A percentile compares a stretch with the other conserved stretches of the same genome.
Evolutionary conservation across 2,329 filamentous ascomycete genomes (phyloP).

Genomic region (Endoconidiophora laricicola): DNA sequence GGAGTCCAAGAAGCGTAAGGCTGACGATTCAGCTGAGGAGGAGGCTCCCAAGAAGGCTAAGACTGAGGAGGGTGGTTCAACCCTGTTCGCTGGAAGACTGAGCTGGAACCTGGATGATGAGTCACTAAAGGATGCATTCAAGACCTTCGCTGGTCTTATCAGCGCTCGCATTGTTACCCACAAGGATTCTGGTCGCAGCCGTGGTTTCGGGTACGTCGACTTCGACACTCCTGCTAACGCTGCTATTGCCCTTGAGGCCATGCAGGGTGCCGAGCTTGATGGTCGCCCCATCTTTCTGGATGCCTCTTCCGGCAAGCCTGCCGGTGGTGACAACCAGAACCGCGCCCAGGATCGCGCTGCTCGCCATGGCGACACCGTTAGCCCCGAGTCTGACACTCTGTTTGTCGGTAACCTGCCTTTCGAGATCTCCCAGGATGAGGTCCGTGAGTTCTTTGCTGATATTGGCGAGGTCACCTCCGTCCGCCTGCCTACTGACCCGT

Average conservation of each 20-base stretch:
- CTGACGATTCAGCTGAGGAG: constrained; percentile 29
- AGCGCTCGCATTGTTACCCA: constrained; percentile 71
- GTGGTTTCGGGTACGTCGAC: constrained; percentile 89
- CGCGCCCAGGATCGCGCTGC: constrained; percentile 48
- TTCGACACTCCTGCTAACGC: constrained; percentile 53
- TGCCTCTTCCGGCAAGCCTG: constrained; percentile 35
- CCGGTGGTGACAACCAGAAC: constrained; percentile 32
- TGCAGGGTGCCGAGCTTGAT: constrained; percentile 59
- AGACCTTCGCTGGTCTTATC: constrained; percentile 55
- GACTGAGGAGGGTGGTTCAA: constrained; percentile 31
- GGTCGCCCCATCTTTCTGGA: constrained; percentile 63
- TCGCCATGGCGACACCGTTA: constrained; percentile 63
- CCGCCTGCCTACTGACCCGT: constrained; percentile 73
- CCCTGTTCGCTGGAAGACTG: constrained; percentile 73
- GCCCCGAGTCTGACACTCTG: constrained; percentile 68
- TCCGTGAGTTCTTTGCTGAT: constrained; percentile 58
- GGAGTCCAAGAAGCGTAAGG: constrained; percentile 31
- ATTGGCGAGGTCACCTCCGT: constrained; percentile 59
- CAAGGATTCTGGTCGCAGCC: constrained; percentile 63
- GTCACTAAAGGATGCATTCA: constrained; percentile 64
- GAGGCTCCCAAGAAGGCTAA: constrained; percentile 50
- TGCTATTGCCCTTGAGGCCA: constrained; percentile 54
- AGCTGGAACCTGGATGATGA: constrained; percentile 85
- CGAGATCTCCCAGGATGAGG: constrained; percentile 57
- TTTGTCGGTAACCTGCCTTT: constrained; percentile 89